These are phyloP conservation scores for Capsella bursapastoris DNA, from an alignment of 345 rosid species.

Conservation along the genomic window DNA sequence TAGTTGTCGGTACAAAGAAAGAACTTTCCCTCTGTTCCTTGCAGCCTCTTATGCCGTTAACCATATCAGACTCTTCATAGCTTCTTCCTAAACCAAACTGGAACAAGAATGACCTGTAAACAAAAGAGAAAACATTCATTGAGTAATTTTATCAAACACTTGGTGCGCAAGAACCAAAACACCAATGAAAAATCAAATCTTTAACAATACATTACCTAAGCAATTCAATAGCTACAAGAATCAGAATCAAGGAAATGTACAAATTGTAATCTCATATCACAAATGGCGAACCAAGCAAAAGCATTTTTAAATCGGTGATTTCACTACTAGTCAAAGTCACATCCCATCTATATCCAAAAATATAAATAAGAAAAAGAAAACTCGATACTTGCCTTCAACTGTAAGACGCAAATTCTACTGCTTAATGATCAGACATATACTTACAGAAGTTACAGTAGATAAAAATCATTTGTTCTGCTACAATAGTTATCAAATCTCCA, in stretches of 20 bases:
- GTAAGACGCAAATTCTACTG: too few relatives aligned
- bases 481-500: too few relatives aligned
- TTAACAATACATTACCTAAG: not conserved
- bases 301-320: too few relatives aligned
- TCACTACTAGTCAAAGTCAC: too few relatives aligned
- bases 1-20: constrained; percentile 59
- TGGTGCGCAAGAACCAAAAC: constrained; percentile 30
- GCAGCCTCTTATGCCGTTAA: constrained; percentile 59
- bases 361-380: too few relatives aligned
- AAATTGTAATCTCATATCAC: not conserved
- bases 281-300: not conserved
- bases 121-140: not conserved
- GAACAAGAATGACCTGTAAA: constrained; percentile 28
- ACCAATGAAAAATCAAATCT: not conserved
- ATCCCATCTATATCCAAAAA: too few relatives aligned
- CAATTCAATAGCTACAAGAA: not conserved
- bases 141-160: constrained; percentile 36
- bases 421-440: too few relatives aligned
- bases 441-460: too few relatives aligned
- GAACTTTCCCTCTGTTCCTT: constrained; percentile 57
- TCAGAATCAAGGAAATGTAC: not conserved
- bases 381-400: too few relatives aligned
- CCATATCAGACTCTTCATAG: constrained; percentile 54
- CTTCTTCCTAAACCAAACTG: not conserved
- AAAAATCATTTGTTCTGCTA: too few relatives aligned